phyloP scores from a whole-genome alignment of 805 yeast genomes.

The Komagataella phaffii region DNA sequence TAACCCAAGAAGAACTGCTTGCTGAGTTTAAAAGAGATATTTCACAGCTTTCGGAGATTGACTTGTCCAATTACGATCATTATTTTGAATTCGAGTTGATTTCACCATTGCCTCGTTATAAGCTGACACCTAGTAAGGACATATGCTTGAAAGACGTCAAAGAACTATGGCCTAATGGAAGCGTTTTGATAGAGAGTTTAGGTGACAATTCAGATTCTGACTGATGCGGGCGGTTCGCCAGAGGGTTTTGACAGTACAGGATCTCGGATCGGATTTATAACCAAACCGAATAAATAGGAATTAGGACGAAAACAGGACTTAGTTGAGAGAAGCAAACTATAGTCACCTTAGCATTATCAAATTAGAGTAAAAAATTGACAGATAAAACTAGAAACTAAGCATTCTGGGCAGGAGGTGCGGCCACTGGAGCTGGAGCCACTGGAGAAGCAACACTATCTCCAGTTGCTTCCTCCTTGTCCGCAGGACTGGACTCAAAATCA shows the following conservation, averaged over 20 bases:
- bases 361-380: neutral
- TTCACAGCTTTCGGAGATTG: constrained; percentile 1
- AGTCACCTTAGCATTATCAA: neutral
- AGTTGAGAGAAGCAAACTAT: neutral
- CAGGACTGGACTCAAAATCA: neutral
- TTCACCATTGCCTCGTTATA: constrained; percentile 21
- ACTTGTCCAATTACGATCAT: constrained; percentile 7
- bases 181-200: constrained; percentile 16
- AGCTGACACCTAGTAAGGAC: constrained; percentile 10
- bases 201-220: constrained; percentile 1
- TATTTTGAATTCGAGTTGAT: constrained; percentile 18
- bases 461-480: neutral
- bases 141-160: constrained; percentile 11
- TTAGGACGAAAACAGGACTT: neutral
- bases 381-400: neutral
- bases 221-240: neutral
- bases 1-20: constrained; percentile 4
- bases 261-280: neutral
- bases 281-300: too few relatives aligned
- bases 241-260: too few relatives aligned
- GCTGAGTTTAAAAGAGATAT: constrained; percentile 3
- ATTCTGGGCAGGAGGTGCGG: neutral
- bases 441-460: neutral
- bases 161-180: constrained; percentile 25
- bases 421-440: neutral